Evolutionary conservation across 139 green algal species (phyloP), one percentile per base, ranked within the genome.

Genomic region (Picochlorum sp.): DNA sequence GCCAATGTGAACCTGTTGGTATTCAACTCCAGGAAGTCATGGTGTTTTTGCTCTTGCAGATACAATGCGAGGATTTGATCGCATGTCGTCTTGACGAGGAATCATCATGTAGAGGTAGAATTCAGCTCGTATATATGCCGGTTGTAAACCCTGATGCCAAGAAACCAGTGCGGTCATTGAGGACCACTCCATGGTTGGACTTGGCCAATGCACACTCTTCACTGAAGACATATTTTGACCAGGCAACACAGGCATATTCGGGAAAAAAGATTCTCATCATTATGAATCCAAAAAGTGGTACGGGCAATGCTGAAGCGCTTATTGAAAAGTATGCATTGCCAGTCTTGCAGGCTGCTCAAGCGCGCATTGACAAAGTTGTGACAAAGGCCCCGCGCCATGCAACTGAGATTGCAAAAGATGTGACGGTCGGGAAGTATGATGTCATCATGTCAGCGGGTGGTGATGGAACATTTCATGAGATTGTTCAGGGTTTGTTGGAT

Each of bases 391-490:
- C 6, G 24, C 37, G 70, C 3, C 77, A 89, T 30, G 85, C 85
- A 13, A 80, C 65, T 2, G 30, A 82, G 13, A 62, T 89, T 16
- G 62, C 80, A 16, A 20, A 34, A 30, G 4, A 61, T 4, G 15
- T 81, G 20, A 16, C 71, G 9, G 64, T 83, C 34, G 50, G 44
- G 21, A 10, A 26, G 2, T 62, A 76, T 20, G 71, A 81, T 59
- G 24, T 78, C 4, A 18, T 90, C 18, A 47, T 87, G 38, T 69
- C 75, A 50, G 73, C 88, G 51, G 86, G 87, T 2, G 86, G 87
- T 1, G 87, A 94, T 57, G 87, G 86, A 14, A 90, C 87, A 0
- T 58, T 86, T 38, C 79, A 70, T 66, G 86, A 93, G 60, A 77
- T 68, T 6, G 34, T 93, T 55, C 85, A 92, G 82, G 85, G 85